phyloP scores from a whole-genome alignment of 345 rosid genomes.

The Stellera chamaejasme region DNA sequence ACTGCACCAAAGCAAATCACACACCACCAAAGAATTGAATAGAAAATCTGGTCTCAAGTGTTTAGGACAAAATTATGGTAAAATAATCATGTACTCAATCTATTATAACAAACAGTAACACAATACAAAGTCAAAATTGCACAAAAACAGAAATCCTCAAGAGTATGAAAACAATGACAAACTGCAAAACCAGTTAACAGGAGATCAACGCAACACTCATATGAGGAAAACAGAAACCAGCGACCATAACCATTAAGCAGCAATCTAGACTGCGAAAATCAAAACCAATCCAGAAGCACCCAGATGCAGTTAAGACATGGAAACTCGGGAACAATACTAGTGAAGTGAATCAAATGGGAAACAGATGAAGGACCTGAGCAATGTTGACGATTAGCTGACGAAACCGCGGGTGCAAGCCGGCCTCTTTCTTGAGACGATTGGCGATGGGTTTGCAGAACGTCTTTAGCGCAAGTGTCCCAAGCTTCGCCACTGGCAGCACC shows the following conservation, averaged over 20 bases:
- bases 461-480: constrained; percentile 72
- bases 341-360: not conserved
- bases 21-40: too few relatives aligned
- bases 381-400: constrained; percentile 64
- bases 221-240: not conserved
- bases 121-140: too few relatives aligned
- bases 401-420: constrained; percentile 56
- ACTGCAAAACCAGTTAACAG: too few relatives aligned
- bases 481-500: constrained; percentile 55
- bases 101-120: too few relatives aligned
- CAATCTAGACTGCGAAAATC: not conserved
- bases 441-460: constrained; percentile 78
- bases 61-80: too few relatives aligned
- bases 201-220: too few relatives aligned
- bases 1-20: too few relatives aligned
- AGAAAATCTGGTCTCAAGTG: too few relatives aligned
- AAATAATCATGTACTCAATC: too few relatives aligned
- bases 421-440: constrained; percentile 70
- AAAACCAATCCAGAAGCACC: not conserved
- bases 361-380: constrained; percentile 51
- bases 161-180: too few relatives aligned
- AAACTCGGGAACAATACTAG: not conserved
- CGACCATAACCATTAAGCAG: not conserved
- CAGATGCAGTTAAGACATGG: not conserved
- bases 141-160: too few relatives aligned